These are phyloP conservation scores for Globisporangium cystogenes DNA, from an alignment of 352 stramenopile genomes.

Conservation along the genomic window DNA sequence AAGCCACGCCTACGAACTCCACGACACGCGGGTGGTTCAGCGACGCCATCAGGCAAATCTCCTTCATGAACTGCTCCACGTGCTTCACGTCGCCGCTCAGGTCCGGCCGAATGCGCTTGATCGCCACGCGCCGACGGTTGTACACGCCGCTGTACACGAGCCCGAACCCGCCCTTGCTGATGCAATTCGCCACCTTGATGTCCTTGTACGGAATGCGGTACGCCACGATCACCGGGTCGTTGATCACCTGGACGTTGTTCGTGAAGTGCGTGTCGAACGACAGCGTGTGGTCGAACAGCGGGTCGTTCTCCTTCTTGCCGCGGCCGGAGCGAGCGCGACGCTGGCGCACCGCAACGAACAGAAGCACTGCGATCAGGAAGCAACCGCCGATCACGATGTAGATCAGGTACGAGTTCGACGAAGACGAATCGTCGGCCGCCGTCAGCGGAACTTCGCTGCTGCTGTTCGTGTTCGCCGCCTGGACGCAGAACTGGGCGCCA, in stretches of 20 bases:
- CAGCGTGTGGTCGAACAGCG: slow-evolving; percentile 45
- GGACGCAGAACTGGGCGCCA: slow-evolving; percentile 32
- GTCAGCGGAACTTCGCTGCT: slow-evolving; percentile 4
- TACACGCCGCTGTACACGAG: slow-evolving; percentile 61
- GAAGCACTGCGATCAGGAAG: slow-evolving; percentile 36
- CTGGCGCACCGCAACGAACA: slow-evolving; percentile 41
- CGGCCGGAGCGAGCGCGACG: slow-evolving; percentile 24
- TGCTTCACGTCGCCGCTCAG: slow-evolving; percentile 42
- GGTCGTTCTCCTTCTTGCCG: slow-evolving; percentile 33
- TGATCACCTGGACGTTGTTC: slow-evolving; percentile 45
- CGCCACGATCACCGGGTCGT: slow-evolving; percentile 55
- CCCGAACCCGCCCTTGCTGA: slow-evolving; percentile 61
- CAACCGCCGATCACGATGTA: slow-evolving; percentile 33
- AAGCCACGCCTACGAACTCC: slow-evolving; percentile 62
- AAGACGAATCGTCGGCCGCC: slow-evolving; percentile 18
- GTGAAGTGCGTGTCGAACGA: slow-evolving; percentile 55
- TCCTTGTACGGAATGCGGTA: slow-evolving; percentile 62
- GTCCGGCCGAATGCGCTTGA: slow-evolving; percentile 59
- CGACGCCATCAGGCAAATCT: slow-evolving; percentile 61
- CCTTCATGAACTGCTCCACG: slow-evolving; percentile 54
- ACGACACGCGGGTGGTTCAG: slow-evolving; percentile 57
- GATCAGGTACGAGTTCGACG: slow-evolving; percentile 35
- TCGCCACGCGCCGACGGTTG: slow-evolving; percentile 50
- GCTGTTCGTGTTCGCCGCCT: slow-evolving; percentile 14
- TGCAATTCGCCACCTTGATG: slow-evolving; percentile 45